phyloP scores from a whole-genome alignment of 208 protist genomes.

The Trypanosoma melophagium region DNA sequence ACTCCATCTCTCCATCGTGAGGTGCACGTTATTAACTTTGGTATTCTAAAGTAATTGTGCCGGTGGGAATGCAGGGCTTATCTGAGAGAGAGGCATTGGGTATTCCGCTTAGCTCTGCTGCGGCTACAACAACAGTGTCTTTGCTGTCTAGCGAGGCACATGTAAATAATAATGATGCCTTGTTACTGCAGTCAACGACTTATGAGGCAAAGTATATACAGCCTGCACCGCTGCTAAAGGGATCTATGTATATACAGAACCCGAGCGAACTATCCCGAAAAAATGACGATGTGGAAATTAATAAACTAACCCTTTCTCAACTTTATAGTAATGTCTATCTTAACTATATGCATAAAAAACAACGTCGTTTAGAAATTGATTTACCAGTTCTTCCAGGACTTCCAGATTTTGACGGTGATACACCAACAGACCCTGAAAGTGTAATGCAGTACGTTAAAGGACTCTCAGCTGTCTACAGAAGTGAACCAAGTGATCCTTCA shows the following conservation, averaged over 20 bases:
- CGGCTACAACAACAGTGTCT: constrained; percentile 21
- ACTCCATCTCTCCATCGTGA: background rate
- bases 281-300: constrained; percentile 33
- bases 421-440: constrained; percentile 54
- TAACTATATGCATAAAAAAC: constrained; percentile 43
- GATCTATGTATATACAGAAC: constrained; percentile 70
- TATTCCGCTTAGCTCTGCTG: background rate
- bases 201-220: constrained; percentile 65
- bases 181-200: constrained; percentile 60
- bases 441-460: constrained; percentile 70
- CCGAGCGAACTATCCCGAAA: constrained; percentile 34
- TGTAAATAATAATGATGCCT: constrained; percentile 43
- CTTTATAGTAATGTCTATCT: constrained; percentile 69
- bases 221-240: constrained; percentile 42
- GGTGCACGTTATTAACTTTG: background rate
- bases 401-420: constrained; percentile 79
- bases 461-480: constrained; percentile 34
- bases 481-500: constrained; percentile 33
- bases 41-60: too few relatives aligned
- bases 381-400: constrained; percentile 50
- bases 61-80: background rate
- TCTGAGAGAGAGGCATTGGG: background rate
- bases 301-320: constrained; percentile 54
- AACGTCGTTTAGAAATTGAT: constrained; percentile 18
- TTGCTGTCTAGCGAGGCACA: constrained; percentile 40